These are phyloP conservation scores for Bipolaris zeicola DNA, from an alignment of 2,329 filamentous ascomycete species.

Conservation along the genomic window DNA sequence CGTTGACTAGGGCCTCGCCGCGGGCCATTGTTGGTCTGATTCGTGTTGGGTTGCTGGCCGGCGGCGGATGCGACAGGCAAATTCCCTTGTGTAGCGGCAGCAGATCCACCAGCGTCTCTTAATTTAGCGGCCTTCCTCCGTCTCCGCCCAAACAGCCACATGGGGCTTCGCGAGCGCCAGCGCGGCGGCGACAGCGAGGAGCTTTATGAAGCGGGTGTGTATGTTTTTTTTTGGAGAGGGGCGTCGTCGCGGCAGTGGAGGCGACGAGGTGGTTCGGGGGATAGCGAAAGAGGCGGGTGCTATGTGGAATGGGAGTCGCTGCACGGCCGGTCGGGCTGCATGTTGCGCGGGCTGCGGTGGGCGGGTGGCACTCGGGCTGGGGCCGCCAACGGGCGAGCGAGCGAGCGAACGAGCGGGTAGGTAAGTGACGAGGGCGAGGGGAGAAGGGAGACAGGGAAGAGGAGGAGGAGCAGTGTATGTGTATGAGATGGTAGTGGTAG, in stretches of 20 bases:
- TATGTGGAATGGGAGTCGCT: constrained; percentile 25
- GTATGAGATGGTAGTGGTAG: too few relatives aligned
- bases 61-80: constrained; percentile 32
- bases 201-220: background rate
- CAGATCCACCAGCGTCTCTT: constrained; percentile 44
- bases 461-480: background rate
- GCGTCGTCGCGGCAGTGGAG: constrained; percentile 19
- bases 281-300: constrained; percentile 19
- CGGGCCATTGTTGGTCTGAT: constrained; percentile 34
- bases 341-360: constrained; percentile 16
- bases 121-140: constrained; percentile 68
- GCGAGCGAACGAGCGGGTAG: background rate
- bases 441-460: background rate
- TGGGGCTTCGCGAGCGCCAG: constrained; percentile 44
- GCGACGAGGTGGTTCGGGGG: constrained; percentile 28
- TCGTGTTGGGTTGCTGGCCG: constrained; percentile 21
- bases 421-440: background rate
- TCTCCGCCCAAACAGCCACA: constrained; percentile 85
- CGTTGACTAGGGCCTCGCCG: constrained; percentile 34
- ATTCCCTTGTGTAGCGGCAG: constrained; percentile 60
- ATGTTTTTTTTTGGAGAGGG: background rate
- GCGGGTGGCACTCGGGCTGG: constrained; percentile 12
- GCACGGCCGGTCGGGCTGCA: constrained; percentile 27
- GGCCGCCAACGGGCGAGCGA: background rate
- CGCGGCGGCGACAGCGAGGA: constrained; percentile 14